Evolutionary conservation across 805 yeast species (phyloP), one percentile per base, ranked within the genome.

Genomic region (Yamadazyma ubonensis): DNA sequence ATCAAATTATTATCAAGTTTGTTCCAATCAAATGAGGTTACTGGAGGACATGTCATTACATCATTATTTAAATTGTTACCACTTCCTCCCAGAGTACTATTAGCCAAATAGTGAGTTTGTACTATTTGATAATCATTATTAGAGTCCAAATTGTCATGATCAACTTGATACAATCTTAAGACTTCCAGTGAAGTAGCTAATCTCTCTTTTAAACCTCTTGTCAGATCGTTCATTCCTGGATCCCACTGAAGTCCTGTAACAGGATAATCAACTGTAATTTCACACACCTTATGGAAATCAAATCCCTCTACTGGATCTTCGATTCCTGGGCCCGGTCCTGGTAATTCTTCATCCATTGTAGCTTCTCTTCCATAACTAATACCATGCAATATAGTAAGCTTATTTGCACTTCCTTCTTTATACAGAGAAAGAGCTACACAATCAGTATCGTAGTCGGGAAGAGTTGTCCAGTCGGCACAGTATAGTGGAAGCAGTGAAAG

Each of bases 11-110:
- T 76, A 51, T 86, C 90, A 1, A 72, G 68, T 26, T 71, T 64
- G 65, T 86, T 88, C 97, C 99, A 93, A 63, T 93, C 96, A 52
- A 93, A 87, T 2, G 95, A 81, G 0, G 98, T 90, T 38, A 93
- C 74, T 4, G 99, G 99, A 1, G 99, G 95, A 36, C 81, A 67
- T 15, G 73, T 73, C 53, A 71, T 69, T 39, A 64, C 50, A 37
- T 71, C 74, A 1, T 46, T 46, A 49, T 29, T 39, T 11, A 31
- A 37, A 23, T 31, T 33, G 28, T 27, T 14, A 19, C 22, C 18
- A 16, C 54, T 56, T 5, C 29, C 18, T 8, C 36, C 29, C 20
- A 26, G 29, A 6, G 62, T 57, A 51, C 51, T 76, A 45, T 69
- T 63, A 33, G 71, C 64, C 42, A 67, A 56, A 12, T 61, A 51